Evolutionary conservation across 805 yeast genomes (phyloP).

Genomic region (Metschnikowia borealis): DNA sequence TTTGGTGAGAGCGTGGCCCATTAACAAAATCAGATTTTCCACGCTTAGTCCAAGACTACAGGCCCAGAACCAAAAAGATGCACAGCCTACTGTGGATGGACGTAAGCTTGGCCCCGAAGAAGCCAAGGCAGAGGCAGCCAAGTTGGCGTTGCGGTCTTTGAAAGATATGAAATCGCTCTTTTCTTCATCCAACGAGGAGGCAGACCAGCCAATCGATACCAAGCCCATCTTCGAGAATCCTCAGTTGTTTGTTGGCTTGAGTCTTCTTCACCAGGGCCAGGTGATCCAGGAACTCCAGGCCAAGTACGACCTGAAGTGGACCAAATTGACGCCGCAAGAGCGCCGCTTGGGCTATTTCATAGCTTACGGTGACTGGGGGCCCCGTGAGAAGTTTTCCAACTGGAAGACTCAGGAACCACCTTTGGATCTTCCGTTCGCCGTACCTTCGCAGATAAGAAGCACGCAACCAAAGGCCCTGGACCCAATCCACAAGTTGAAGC

Average conservation of each 20-base stretch:
- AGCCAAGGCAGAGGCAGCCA: slow-evolving; percentile 31
- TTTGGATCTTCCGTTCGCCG: slow-evolving; percentile 55
- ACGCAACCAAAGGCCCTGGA: slow-evolving; percentile 23
- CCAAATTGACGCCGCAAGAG: slow-evolving; percentile 40
- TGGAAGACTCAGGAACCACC: slow-evolving; percentile 46
- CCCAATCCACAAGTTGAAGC: slow-evolving; percentile 28
- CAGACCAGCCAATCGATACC: slow-evolving; percentile 46
- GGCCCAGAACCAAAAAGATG: not conserved
- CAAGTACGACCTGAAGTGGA: slow-evolving; percentile 56
- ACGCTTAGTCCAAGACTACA: not conserved
- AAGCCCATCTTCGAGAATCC: slow-evolving; percentile 40
- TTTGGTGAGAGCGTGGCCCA: not conserved
- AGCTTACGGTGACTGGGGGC: slow-evolving; percentile 70
- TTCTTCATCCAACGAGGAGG: slow-evolving; percentile 39
- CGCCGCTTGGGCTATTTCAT: slow-evolving; percentile 59
- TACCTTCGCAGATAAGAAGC: slow-evolving; percentile 33
- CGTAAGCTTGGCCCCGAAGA: slow-evolving; percentile 15
- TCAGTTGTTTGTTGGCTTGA: slow-evolving; percentile 26
- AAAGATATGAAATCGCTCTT: slow-evolving; percentile 39
- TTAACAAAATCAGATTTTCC: not conserved
- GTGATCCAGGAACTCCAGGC: slow-evolving; percentile 48
- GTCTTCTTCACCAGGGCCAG: slow-evolving; percentile 54
- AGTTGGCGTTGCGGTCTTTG: slow-evolving; percentile 36
- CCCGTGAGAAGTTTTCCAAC: slow-evolving; percentile 52
- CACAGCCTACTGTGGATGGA: slow-evolving; percentile 8